Evolutionary conservation across 805 yeast genomes (phyloP).

Genomic region (Novakomyces olei): DNA sequence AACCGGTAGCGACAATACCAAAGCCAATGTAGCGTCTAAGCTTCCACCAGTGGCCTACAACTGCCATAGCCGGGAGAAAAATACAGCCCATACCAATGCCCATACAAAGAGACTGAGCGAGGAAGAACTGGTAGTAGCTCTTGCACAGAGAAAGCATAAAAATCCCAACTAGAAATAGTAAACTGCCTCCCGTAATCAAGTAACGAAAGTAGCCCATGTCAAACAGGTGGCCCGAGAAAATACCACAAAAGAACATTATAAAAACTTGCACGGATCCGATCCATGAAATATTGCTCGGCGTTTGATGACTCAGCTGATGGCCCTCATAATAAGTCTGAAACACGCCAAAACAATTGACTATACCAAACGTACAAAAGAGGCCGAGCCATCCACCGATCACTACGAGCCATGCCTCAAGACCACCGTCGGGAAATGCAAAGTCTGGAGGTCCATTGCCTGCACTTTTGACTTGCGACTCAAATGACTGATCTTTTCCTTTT

Average conservation of each 20-base stretch:
- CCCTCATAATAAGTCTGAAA: constrained; percentile 14
- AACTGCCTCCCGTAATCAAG: constrained; percentile 11
- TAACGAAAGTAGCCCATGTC: constrained; percentile 13
- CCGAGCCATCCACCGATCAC: constrained; percentile 38
- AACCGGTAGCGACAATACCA: constrained; percentile 28
- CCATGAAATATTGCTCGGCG: constrained; percentile 16
- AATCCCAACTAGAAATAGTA: constrained; percentile 12
- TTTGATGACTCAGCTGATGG: constrained; percentile 10
- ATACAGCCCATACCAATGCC: constrained; percentile 24
- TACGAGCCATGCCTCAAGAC: constrained; percentile 32
- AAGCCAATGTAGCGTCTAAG: constrained; percentile 24
- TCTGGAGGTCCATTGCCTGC: too few relatives aligned
- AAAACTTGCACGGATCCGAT: constrained; percentile 16
- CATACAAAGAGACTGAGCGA: constrained; percentile 29
- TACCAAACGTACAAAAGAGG: constrained; percentile 35
- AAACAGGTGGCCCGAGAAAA: constrained; percentile 14
- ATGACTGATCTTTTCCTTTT: too few relatives aligned
- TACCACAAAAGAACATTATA: constrained; percentile 12
- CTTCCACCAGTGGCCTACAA: constrained; percentile 25
- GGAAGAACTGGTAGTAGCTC: constrained; percentile 27
- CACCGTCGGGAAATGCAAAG: constrained; percentile 28
- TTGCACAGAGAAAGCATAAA: constrained; percentile 18
- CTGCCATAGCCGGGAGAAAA: constrained; percentile 24
- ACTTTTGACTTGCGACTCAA: too few relatives aligned
- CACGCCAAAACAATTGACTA: constrained; percentile 16